Conservation (phyloP, 2,329 filamentous ascomycete species). For the Hyphodiscus sp. region DNA sequence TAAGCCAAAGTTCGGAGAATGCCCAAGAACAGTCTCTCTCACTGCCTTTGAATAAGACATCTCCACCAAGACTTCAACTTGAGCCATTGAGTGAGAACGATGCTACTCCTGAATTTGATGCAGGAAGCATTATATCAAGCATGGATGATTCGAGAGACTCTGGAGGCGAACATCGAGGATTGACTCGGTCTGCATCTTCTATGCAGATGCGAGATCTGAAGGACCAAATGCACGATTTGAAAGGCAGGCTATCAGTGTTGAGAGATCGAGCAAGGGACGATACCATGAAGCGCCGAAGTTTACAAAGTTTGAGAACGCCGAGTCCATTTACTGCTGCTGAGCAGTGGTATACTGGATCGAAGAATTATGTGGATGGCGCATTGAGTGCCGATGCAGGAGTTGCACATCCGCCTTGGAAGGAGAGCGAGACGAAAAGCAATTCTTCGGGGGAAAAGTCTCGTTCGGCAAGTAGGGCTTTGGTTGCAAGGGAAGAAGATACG, state of each 20-base stretch:
- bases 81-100: constrained; percentile 51
- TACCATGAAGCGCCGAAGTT: constrained; percentile 53
- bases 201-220: constrained; percentile 51
- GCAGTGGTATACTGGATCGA: constrained; percentile 28
- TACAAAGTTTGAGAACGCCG: constrained; percentile 54
- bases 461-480: background rate
- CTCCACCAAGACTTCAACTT: constrained; percentile 31
- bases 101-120: constrained; percentile 18
- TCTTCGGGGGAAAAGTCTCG: background rate
- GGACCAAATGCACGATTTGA: constrained; percentile 62
- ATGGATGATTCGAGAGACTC: constrained; percentile 18
- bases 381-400: constrained; percentile 25
- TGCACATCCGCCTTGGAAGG: constrained; percentile 20
- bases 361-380: constrained; percentile 18
- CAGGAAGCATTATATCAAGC: constrained; percentile 19
- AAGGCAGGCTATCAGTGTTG: constrained; percentile 60
- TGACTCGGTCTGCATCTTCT: constrained; percentile 27
- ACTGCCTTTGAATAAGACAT: constrained; percentile 16
- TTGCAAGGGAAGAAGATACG: background rate
- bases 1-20: constrained; percentile 10
- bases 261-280: constrained; percentile 60
- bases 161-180: constrained; percentile 15
- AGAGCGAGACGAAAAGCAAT: constrained; percentile 4
- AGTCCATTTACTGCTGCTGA: constrained; percentile 36
- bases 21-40: constrained; percentile 9